These are phyloP conservation scores for Tricholoma bakamatsutake DNA, from an alignment of 768 basidiomycete genomes.

Conservation along the genomic window DNA sequence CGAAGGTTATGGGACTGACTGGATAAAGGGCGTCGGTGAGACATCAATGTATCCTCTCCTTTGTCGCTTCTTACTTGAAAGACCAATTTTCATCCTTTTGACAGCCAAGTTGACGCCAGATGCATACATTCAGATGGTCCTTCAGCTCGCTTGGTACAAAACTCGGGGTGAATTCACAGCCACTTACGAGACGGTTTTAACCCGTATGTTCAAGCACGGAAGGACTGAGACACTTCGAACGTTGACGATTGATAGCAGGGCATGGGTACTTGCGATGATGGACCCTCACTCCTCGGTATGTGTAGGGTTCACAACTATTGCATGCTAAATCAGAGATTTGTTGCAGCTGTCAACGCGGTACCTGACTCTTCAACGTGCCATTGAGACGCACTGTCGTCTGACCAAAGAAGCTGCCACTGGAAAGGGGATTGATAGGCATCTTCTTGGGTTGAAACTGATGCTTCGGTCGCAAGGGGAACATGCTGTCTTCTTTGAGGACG, in stretches of 20 bases:
- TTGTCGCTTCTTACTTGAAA: background rate
- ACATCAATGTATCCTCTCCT: slow-evolving; percentile 3
- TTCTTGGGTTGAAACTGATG: slow-evolving; percentile 76
- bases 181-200: slow-evolving; percentile 90
- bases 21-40: slow-evolving; percentile 76
- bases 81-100: background rate
- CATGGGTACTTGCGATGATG: slow-evolving; percentile 73
- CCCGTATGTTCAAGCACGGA: slow-evolving; percentile 79
- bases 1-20: slow-evolving; percentile 74
- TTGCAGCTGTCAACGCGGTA: slow-evolving; percentile 31
- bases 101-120: slow-evolving; percentile 56
- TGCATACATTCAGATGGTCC: slow-evolving; percentile 84
- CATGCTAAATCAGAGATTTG: background rate
- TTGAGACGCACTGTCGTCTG: slow-evolving; percentile 62
- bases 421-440: slow-evolving; percentile 83
- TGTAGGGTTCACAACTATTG: background rate
- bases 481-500: slow-evolving; percentile 69
- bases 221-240: slow-evolving; percentile 88
- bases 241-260: slow-evolving; percentile 64
- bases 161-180: slow-evolving; percentile 74
- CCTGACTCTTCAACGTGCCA: slow-evolving; percentile 56
- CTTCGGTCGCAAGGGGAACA: slow-evolving; percentile 50
- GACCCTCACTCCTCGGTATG: slow-evolving; percentile 47
- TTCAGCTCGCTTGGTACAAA: slow-evolving; percentile 89
- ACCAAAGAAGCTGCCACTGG: slow-evolving; percentile 78